Evolutionary conservation across 257 asterid genomes (phyloP).

Genomic region (Jacaranda mimosifolia): DNA sequence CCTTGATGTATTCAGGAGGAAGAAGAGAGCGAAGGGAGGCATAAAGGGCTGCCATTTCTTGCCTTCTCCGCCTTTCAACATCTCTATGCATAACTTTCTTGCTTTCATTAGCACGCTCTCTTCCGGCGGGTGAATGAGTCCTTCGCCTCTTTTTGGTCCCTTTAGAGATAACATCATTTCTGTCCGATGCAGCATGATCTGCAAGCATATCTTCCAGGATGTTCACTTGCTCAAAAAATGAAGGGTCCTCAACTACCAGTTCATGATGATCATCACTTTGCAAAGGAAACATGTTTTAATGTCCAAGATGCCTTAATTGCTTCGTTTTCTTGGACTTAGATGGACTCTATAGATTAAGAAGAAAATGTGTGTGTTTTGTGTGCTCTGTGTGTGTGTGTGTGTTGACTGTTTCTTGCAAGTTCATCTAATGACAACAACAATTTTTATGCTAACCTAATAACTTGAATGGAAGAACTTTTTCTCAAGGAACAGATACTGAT

Average conservation of each 20-base stretch:
- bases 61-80: constrained; percentile 63
- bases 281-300: constrained; percentile 13
- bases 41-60: constrained; percentile 61
- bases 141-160: constrained; percentile 8
- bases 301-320: too few species aligned
- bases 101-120: background rate
- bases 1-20: constrained; percentile 65
- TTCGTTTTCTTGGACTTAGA: too few species aligned
- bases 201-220: constrained; percentile 29
- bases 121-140: background rate
- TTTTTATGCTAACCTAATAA: too few species aligned
- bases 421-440: too few species aligned
- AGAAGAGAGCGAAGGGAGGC: constrained; percentile 61
- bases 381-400: too few species aligned
- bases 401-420: too few species aligned
- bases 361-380: too few species aligned
- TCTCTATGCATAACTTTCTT: constrained; percentile 54
- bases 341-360: too few species aligned
- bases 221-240: constrained; percentile 15
- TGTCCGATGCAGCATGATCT: background rate
- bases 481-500: too few species aligned
- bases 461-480: too few species aligned
- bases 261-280: constrained; percentile 12
- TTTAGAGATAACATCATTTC: background rate
- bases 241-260: constrained; percentile 19